Evolutionary conservation across 108 stramenopile species (phyloP), one percentile per base, ranked within the genome.

Genomic region (Pseudonitzschia multiseries): DNA sequence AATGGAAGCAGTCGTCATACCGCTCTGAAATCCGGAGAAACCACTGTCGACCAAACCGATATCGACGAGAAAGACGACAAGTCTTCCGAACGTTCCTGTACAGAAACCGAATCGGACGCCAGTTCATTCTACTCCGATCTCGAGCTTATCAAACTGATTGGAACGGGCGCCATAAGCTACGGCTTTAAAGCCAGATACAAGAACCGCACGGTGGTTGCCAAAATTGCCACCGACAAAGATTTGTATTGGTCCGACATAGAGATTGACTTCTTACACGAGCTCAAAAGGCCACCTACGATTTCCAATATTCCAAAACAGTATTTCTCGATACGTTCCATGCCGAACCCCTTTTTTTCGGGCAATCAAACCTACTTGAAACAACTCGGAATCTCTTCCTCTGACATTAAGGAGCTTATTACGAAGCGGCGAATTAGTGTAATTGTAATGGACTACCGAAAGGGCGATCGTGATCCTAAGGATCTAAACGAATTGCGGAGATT

Each of bases 391-490:
- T 12, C 21, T 26, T 2, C 54, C 5, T 8, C 2, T 2, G 24
- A 10, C 10, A 22, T 20, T 22, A 26, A 20, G 10, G 22, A 24
- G 3, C 24, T 56, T 2, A 26, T 24, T 4, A 56, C 9, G 22
- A 56, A 56, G 26, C 54, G 54, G 24, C 54, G 54, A 56, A 56
- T 56, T 2, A 56, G 54, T 56, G 22, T 56, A 1, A 21, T 56
- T 10, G 54, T 56, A 6, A 56, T 26, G n/a, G 54, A 56, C 21
- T 10, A 24, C 3, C 10, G 12, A 4, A 22, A 10, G 26, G 20
- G 20, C 10, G 2, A 22, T 2, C 22, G n/a, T 3, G 4, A 26
- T 22, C 54, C 54, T 2, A 56, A 56, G 54, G 54, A 24, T 56
- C 54, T 56, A 2, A 22, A 26, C 5, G 54, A 56, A 2, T 9